Percentiles rank a stretch among this genome's conserved stretches.
Evolutionary conservation across 2,329 filamentous ascomycete genomes (phyloP).

Genomic region (Fusarium hostae): DNA sequence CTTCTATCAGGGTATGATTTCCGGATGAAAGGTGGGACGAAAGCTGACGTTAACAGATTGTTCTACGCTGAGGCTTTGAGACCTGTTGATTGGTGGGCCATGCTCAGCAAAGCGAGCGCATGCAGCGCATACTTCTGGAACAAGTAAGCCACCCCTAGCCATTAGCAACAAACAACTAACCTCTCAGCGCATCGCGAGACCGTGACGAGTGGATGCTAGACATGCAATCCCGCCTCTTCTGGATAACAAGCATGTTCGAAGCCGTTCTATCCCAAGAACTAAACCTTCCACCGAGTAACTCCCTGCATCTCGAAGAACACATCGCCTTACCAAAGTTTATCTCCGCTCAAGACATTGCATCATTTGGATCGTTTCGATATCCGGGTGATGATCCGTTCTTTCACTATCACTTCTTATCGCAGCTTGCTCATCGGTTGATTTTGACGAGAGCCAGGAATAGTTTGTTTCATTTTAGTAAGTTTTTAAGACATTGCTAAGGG

Average conservation of each 20-base stretch:
- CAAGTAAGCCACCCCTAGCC: accelerated
- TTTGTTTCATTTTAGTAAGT: constrained; percentile 27
- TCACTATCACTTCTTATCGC: constrained; percentile 31
- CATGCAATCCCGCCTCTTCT: constrained; percentile 35
- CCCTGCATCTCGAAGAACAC: constrained; percentile 18
- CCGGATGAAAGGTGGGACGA: accelerated
- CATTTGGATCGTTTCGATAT: constrained; percentile 29
- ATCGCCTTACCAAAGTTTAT: constrained; percentile 33
- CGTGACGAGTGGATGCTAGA: constrained; percentile 36
- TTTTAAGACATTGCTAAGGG: accelerated
- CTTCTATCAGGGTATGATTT: constrained; percentile 14
- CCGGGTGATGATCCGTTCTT: constrained; percentile 35
- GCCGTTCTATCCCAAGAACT: constrained; percentile 32
- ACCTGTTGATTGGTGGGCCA: constrained; percentile 31
- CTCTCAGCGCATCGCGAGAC: not conserved
- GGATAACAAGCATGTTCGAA: constrained; percentile 40
- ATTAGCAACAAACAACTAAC: accelerated
- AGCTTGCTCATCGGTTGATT: constrained; percentile 33
- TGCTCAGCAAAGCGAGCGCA: constrained; percentile 33
- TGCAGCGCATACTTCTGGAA: constrained; percentile 36
- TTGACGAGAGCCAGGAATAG: constrained; percentile 27
- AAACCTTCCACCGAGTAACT: constrained; percentile 23
- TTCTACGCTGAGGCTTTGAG: constrained; percentile 32
- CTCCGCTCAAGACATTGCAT: constrained; percentile 28
- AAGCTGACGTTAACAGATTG: not conserved